Base-by-base conservation (phyloP, 192 early-diverging fungal species). In the Backusella mclennaniae region DNA sequence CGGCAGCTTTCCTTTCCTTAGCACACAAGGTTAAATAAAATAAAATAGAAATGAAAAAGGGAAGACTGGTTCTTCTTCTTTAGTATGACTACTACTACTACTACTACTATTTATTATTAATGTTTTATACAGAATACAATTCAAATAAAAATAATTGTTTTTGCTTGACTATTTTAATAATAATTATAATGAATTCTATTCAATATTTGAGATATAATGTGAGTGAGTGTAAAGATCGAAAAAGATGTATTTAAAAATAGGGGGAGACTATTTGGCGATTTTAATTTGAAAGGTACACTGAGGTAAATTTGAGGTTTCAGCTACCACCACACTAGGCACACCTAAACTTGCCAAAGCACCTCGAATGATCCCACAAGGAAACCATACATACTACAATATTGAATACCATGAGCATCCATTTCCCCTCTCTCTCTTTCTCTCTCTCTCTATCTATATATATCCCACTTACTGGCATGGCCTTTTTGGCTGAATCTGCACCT, bases 301-400 rank as follows among this genome's bases (percentile, higher is more conserved):
- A 9, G 95, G 95, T 26, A 95, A 76, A 38, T 89, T 87, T 15
- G 90, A 86, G 2, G 96, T 94, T 76, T 99, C 97, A 3, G 96
- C 95, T 26, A 95, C 89, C 6, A 99, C 98, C 12, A 91, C 89
- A 70, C 90, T 92, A 29, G 88, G 73, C 23, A 98, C 87, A 26
- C 98, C 98, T 69, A 98, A 86, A 81, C 95, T 96, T 7, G 94
- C 92, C 9, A 99, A 86, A 0, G 95, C 94, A 23, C 98, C 98
- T 35, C 98, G 90, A 35, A 99, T 93, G 23, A 99, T 88, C 3
- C 98, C 98, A 77, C 98, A 99, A 0, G 98, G 98, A 75, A 97
- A 93, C 88, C 96, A 97, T 15, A 97, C 89, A 86, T 96, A 95
- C 90, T 95, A 79, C 31, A 15, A 69, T 12, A 76, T 46, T 44